Percentiles rank a stretch among this genome's conserved stretches.
Conservation (phyloP, 2,329 filamentous ascomycete genomes). For the Claviceps sp. region DNA sequence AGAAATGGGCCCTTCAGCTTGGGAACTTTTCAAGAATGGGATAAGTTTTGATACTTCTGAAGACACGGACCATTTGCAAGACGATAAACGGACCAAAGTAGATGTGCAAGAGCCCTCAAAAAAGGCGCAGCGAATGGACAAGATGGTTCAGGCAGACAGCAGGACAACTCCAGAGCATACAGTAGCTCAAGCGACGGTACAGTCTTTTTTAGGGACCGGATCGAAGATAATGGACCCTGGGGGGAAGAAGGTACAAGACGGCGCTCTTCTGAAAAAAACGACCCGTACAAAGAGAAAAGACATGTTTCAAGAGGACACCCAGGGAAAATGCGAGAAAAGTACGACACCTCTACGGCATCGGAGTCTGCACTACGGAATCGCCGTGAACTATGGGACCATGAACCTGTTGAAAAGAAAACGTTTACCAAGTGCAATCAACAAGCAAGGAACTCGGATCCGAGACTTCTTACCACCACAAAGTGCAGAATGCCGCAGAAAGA, state of each 20-base stretch:
- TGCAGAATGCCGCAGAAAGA: not conserved
- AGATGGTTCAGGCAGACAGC: not conserved
- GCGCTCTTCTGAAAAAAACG: not conserved
- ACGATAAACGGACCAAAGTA: not conserved
- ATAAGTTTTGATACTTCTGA: constrained; percentile 15
- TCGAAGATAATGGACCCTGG: not conserved
- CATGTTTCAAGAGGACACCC: not conserved
- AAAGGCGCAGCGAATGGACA: not conserved
- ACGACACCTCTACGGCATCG: not conserved
- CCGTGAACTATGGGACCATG: not conserved
- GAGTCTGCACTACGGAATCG: not conserved
- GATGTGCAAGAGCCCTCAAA: not conserved
- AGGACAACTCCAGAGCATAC: constrained; percentile 1
- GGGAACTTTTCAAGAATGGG: constrained; percentile 20
- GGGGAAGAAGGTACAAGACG: not conserved
- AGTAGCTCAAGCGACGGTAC: not conserved
- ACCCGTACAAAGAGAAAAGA: not conserved
- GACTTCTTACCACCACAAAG: not conserved
- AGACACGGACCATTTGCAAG: not conserved
- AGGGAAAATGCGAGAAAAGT: not conserved
- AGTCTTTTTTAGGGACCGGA: constrained; percentile 4
- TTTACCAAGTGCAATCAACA: not conserved
- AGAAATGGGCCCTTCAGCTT: constrained; percentile 8
- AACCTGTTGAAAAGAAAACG: not conserved
- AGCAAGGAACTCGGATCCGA: not conserved